Evolutionary conservation across 371 early-diverging fungal species (phyloP), one percentile per base, ranked within the genome.

Genomic region (Mortierella sp.): DNA sequence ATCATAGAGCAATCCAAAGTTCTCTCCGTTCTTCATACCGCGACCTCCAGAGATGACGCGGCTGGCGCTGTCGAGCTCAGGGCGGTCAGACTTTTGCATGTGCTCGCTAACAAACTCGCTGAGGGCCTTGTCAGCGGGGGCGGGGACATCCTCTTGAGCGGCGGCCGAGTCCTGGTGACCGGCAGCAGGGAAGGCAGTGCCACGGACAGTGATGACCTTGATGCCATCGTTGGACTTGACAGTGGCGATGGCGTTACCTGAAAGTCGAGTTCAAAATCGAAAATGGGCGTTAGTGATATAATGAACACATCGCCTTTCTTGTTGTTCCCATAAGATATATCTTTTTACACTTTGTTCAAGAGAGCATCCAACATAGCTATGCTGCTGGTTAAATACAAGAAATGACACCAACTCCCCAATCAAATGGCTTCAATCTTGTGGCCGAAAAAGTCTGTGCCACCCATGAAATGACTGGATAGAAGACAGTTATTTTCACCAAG

Each of bases 11-110:
- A 97, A 62, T 85, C 94, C 88, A 87, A 99, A 99, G 90, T 97
- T 98, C 58, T 97, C 98, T 40, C 94, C 95, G 83, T 88, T 97
- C 94, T 99, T 98, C 87, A 99, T 91, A 64, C 96, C 99, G 72
- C 99, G 95, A 57, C 99, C 99, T 72, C 99, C 99, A 72, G 93
- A 89, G 72, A 99, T 93, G 62, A 99, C 96, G 71, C 95, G 91
- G 84, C 91, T 93, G 58, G 98, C 99, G 49, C 90, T 80, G 37
- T 90, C 93, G 63, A 99, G 92, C 75, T 98, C 98, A 49, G 99
- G 99, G 47, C 99, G 94, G 87, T 98, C 99, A 70, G 93, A 94
- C 91, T 96, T 97, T 84, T 89, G 91, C 73, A 97, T 88, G 58
- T 97, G 96, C 85, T 97, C 99, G 61, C 90, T 89, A 30, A 97